These are phyloP conservation scores for Cutaneotrichosporon sp. DNA, from an alignment of 1,284 basidiomycete genomes.

Conservation along the genomic window DNA sequence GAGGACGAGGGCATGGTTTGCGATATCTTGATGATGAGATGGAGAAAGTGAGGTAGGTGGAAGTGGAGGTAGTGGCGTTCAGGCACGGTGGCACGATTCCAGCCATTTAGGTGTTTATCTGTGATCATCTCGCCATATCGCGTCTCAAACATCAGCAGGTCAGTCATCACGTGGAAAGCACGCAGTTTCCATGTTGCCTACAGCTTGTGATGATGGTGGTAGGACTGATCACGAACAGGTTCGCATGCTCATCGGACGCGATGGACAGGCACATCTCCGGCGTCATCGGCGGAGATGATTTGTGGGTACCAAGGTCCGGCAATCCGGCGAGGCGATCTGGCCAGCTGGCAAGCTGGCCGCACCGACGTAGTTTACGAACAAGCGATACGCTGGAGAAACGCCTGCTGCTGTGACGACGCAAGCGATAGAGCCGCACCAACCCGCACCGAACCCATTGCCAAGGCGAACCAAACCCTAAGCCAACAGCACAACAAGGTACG, in stretches of 20 bases:
- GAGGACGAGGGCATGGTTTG: slow-evolving; percentile 2
- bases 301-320: background rate
- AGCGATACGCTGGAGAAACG: too few relatives aligned
- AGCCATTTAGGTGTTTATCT: background rate
- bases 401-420: too few relatives aligned
- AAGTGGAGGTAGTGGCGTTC: background rate
- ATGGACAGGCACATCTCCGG: background rate
- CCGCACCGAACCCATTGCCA: too few relatives aligned
- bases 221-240: too few relatives aligned
- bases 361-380: too few relatives aligned
- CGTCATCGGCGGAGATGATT: background rate
- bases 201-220: too few relatives aligned
- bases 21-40: background rate
- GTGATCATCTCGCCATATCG: background rate
- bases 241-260: background rate
- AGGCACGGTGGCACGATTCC: slow-evolving; percentile 1
- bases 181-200: too few relatives aligned
- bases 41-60: background rate
- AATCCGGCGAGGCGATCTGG: background rate
- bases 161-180: too few relatives aligned
- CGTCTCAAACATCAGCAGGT: background rate
- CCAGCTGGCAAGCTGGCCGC: too few relatives aligned
- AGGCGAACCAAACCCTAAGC: background rate
- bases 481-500: background rate
- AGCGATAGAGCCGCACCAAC: too few relatives aligned